These are phyloP conservation scores for Plasmodium knowlesi DNA, from an alignment of 169 alveolate genomes.

Conservation along the genomic window DNA sequence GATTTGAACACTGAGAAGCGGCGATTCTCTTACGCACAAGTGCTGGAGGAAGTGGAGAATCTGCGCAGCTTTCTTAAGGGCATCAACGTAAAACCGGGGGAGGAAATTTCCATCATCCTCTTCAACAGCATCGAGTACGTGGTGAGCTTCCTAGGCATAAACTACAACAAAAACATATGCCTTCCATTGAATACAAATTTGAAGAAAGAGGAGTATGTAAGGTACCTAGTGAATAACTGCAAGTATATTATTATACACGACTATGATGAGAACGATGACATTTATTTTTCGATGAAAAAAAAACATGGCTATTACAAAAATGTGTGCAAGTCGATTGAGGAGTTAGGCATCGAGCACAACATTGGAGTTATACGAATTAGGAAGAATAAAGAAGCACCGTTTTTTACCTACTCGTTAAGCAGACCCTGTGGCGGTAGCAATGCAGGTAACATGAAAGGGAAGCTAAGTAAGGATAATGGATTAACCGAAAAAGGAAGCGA, in stretches of 20 bases:
- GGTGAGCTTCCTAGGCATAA: conserved; percentile 27
- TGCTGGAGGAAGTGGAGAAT: conserved; percentile 27
- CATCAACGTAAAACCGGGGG: conserved; percentile 24
- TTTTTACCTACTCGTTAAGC: conserved; percentile 48
- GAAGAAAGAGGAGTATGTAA: conserved; percentile 63
- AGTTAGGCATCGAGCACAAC: conserved; percentile 21
- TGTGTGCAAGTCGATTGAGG: conserved; percentile 39
- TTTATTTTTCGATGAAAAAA: conserved; percentile 18
- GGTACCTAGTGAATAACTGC: conserved; percentile 46
- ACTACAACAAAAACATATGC: conserved; percentile 45
- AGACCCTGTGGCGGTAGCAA: background rate
- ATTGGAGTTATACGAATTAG: conserved; percentile 57
- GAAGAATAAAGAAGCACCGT: conserved; percentile 38
- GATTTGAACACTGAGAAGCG: conserved; percentile 49
- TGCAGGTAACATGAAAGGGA: background rate
- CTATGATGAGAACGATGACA: conserved; percentile 45
- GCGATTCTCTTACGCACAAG: conserved; percentile 36
- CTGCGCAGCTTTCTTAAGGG: conserved; percentile 14
- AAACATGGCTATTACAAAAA: conserved; percentile 65
- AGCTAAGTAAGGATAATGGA: background rate
- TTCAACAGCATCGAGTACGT: conserved; percentile 71
- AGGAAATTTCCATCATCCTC: conserved; percentile 45
- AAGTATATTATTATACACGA: conserved; percentile 72
- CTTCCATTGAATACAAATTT: conserved; percentile 63
- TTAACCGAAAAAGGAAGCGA: background rate